These are phyloP conservation scores for Alternaria longipes DNA, from an alignment of 2,329 filamentous ascomycete genomes.

Conservation along the genomic window DNA sequence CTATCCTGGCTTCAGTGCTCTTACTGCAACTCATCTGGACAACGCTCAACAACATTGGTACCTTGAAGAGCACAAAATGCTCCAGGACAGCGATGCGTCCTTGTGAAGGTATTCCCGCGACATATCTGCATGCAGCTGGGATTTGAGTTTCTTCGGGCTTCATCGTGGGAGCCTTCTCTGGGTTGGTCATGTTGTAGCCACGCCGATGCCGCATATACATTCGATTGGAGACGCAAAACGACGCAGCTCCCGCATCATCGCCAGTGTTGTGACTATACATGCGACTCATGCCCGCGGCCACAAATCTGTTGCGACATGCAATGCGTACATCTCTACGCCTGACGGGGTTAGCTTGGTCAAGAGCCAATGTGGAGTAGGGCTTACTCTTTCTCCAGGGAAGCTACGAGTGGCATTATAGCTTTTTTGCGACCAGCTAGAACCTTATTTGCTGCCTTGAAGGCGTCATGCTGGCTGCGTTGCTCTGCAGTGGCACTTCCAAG, in stretches of 20 bases:
- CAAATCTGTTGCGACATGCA: constrained; percentile 18
- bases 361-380: not conserved
- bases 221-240: constrained; percentile 32
- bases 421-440: constrained; percentile 3
- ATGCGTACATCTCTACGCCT: constrained; percentile 14
- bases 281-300: constrained; percentile 7
- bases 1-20: constrained; percentile 21
- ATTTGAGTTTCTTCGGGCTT: constrained; percentile 25
- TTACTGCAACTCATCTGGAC: constrained; percentile 31
- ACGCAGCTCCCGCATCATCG: constrained; percentile 17
- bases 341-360: not conserved
- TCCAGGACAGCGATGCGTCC: constrained; percentile 19
- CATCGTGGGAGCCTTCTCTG: constrained; percentile 12
- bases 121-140: constrained; percentile 19
- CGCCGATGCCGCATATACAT: constrained; percentile 28
- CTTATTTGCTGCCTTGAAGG: constrained; percentile 6
- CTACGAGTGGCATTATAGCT: not conserved
- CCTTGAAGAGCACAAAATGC: constrained; percentile 4
- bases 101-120: constrained; percentile 23
- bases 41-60: constrained; percentile 20
- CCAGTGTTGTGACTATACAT: constrained; percentile 24
- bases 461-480: not conserved
- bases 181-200: constrained; percentile 5
- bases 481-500: not conserved
- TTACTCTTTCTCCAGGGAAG: constrained; percentile 5